phyloP scores from a whole-genome alignment of 2,329 filamentous ascomycete species.

The Pseudocercospora vitis region DNA sequence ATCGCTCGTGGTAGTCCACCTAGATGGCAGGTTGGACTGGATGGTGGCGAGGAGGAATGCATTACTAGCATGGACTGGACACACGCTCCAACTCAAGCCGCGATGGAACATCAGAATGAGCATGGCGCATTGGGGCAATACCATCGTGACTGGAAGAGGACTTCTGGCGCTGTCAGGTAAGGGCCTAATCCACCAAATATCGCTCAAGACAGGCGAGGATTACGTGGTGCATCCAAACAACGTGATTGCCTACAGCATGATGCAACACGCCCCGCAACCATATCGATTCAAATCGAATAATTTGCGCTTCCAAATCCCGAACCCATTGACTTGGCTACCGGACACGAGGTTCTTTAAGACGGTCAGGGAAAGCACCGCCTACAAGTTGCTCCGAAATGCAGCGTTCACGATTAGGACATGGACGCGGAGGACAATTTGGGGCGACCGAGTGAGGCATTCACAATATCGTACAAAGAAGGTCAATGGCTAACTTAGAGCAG shows the following conservation, averaged over 20 bases:
- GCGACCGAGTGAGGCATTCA: constrained; percentile 75
- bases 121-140: constrained; percentile 87
- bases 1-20: constrained; percentile 80
- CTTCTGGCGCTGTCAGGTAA: constrained; percentile 80
- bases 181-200: constrained; percentile 86
- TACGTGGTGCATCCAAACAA: constrained; percentile 88
- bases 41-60: constrained; percentile 84
- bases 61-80: constrained; percentile 93
- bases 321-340: constrained; percentile 62
- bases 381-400: constrained; percentile 66
- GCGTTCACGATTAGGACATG: constrained; percentile 72
- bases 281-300: constrained; percentile 82
- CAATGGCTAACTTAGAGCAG: constrained; percentile 34
- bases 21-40: constrained; percentile 95
- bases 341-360: constrained; percentile 71
- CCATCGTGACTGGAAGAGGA: constrained; percentile 82
- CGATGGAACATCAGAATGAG: constrained; percentile 72
- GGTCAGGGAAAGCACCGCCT: constrained; percentile 70
- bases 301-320: constrained; percentile 75
- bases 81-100: constrained; percentile 74
- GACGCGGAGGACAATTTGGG: constrained; percentile 82
- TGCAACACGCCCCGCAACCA: constrained; percentile 70
- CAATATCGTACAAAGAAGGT: not conserved
- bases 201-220: constrained; percentile 77
- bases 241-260: constrained; percentile 84